Conservation (phyloP, 805 yeast species). For the Pichia membranifaciens region DNA sequence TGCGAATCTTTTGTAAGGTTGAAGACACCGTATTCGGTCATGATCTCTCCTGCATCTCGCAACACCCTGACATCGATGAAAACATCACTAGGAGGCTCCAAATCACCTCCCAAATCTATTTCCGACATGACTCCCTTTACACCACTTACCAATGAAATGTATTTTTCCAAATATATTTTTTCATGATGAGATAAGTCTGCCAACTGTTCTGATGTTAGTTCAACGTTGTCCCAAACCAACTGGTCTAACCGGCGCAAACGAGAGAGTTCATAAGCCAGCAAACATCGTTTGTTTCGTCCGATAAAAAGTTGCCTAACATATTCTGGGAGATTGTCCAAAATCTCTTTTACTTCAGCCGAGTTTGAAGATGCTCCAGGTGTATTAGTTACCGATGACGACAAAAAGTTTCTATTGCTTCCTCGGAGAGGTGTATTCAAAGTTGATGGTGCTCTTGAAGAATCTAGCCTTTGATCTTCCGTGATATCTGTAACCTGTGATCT, state of each 20-base stretch:
- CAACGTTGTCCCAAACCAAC: slow-evolving; percentile 66
- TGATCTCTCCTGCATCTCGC: slow-evolving; percentile 94
- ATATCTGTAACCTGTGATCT: background rate
- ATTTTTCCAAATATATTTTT: slow-evolving; percentile 67
- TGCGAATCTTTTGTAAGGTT: slow-evolving; percentile 90
- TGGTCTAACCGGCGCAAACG: slow-evolving; percentile 64
- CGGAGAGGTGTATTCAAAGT: slow-evolving; percentile 5
- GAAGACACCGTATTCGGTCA: slow-evolving; percentile 95
- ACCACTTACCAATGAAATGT: slow-evolving; percentile 64
- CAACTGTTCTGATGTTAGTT: slow-evolving; percentile 35
- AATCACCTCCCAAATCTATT: slow-evolving; percentile 79
- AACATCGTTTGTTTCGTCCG: slow-evolving; percentile 84
- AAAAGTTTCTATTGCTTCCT: slow-evolving; percentile 2
- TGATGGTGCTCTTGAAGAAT: slow-evolving; percentile 3
- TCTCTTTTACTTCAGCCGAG: slow-evolving; percentile 24
- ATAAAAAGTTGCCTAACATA: slow-evolving; percentile 70
- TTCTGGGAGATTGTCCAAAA: slow-evolving; percentile 48
- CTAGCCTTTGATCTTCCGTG: background rate
- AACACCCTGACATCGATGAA: slow-evolving; percentile 91
- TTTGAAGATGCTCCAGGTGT: background rate
- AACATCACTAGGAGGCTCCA: slow-evolving; percentile 86
- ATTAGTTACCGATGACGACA: slow-evolving; percentile 8
- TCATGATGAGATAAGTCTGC: slow-evolving; percentile 69
- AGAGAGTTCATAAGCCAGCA: slow-evolving; percentile 73
- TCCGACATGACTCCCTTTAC: slow-evolving; percentile 77